Conservation (phyloP, 129 eudicot genomes). For the Escallonia herrerae region DNA sequence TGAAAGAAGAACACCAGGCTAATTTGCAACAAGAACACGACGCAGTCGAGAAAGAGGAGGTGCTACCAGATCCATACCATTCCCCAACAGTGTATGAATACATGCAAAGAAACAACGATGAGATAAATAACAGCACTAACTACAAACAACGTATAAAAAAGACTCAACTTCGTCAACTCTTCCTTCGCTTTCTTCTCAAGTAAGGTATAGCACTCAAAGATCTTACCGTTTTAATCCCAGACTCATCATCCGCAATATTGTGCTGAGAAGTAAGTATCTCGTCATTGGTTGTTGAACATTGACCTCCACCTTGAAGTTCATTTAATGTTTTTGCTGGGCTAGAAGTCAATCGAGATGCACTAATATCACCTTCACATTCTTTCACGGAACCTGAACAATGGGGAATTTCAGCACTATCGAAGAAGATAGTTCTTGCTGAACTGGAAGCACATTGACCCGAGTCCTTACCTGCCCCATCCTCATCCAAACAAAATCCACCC, state of each 20-base stretch:
- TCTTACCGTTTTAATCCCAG: conserved; percentile 18
- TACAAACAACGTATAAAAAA: not conserved
- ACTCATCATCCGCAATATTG: conserved; percentile 12
- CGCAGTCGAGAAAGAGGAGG: no score
- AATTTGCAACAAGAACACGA: no score
- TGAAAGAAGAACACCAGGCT: no score
- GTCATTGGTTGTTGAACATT: not conserved
- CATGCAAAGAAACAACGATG: no score
- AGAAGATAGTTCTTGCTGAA: not conserved
- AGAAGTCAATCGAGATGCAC: not conserved
- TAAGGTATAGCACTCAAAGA: conserved; percentile 64
- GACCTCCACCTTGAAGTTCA: conserved; percentile 14
- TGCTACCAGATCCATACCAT: no score
- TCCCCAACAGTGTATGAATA: no score
- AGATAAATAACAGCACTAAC: not conserved
- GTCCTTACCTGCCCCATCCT: conserved; percentile 41
- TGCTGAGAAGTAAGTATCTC: not conserved
- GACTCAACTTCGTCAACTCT: conserved; percentile 13
- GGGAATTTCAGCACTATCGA: conserved; percentile 9
- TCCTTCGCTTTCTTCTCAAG: conserved; percentile 59
- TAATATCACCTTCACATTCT: conserved; percentile 7
- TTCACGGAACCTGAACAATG: not conserved
- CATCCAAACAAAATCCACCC: conserved; percentile 85
- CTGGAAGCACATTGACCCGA: conserved; percentile 14
- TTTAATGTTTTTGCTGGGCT: conserved; percentile 2